Evolutionary conservation across 345 rosid species (phyloP), one percentile per base, ranked within the genome.

Genomic region (Bruguiera parviflora): DNA sequence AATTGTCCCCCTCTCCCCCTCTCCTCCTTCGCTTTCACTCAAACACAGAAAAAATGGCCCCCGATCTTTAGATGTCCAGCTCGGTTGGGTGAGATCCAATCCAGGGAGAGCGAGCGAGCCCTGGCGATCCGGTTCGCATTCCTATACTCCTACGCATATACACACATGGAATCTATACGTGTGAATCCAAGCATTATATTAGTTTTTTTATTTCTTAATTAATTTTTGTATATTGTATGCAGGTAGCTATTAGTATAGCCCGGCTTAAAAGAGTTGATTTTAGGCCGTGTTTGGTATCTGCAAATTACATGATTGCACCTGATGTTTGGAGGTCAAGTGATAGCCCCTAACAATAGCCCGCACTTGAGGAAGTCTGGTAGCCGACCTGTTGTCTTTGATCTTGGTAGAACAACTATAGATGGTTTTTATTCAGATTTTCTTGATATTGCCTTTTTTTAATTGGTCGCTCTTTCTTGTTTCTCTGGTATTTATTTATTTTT

Each of bases 331-430:
- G 86, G 89, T 63, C 82, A 82, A 43, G 87, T 67, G 39, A 61
- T 80, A 73, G 76, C 80, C 70, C 78, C 89, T 57, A 75, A 67
- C 58, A 84, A 85, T 68, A 89, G 92, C 74, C 91, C 93, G 49
- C 94, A 92, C 79, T 79, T 88, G 71, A 89, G 94, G 86, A 88
- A 86, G 86, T 77, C 96, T n/a, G 92, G 94, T 77, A 86, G 96
- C 83, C 86, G 91, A 74, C 73, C 80, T 11, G 81, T 84, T 43
- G 79, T 90, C 69, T 70, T 77, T 70, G 93, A 90, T 87, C 80
- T 81, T 65, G 97, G 97, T 92, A 85, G 61, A 52, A 57, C 25
- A 65, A 56, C 16, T 39, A 2, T 55, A 55, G 1, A 55, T 55
- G 28, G 9, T 56, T 27, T 21, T 22, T 3, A 3, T 56, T 24